Percentiles rank a stretch among this genome's conserved stretches.
These are phyloP conservation scores for Hyphodiscus hymeniophilus DNA, from an alignment of 495 filamentous ascomycete species.

Conservation along the genomic window DNA sequence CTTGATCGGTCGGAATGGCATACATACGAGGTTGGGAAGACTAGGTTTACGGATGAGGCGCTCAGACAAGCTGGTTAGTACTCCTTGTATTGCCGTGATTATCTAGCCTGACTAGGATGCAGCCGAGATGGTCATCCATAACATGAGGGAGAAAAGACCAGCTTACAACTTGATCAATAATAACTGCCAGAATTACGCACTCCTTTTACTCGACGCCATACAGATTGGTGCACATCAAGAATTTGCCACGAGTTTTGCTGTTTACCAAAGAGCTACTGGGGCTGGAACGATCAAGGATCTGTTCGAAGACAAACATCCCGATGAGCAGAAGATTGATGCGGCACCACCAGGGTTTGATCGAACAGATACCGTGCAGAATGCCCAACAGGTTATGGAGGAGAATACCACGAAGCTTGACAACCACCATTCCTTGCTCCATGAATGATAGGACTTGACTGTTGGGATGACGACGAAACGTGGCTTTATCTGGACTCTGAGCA, in stretches of 20 bases:
- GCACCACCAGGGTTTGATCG: slow-evolving; percentile 8
- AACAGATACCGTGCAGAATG: slow-evolving; percentile 24
- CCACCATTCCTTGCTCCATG: slow-evolving; percentile 15
- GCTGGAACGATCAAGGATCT: slow-evolving; percentile 30
- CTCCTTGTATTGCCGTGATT: not conserved
- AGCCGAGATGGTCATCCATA: slow-evolving; percentile 36
- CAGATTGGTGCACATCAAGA: slow-evolving; percentile 30
- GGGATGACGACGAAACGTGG: no score
- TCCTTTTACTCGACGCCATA: slow-evolving; percentile 34
- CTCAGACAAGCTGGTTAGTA: slow-evolving; percentile 31
- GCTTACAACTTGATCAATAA: slow-evolving; percentile 40
- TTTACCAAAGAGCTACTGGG: slow-evolving; percentile 33
- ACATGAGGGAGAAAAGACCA: slow-evolving; percentile 30
- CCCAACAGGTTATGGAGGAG: slow-evolving; percentile 32
- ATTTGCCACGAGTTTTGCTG: slow-evolving; percentile 34
- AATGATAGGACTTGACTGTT: no score
- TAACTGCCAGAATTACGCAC: slow-evolving; percentile 40
- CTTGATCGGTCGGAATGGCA: slow-evolving; percentile 29
- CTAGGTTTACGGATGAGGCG: slow-evolving; percentile 37
- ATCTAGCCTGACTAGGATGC: not conserved
- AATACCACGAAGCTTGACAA: slow-evolving; percentile 34
- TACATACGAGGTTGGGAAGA: slow-evolving; percentile 34
- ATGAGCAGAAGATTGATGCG: slow-evolving; percentile 21
- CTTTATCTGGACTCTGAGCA: no score
- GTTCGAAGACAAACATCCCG: slow-evolving; percentile 26